A percentile compares a stretch with the other conserved stretches of the same genome.
phyloP scores from a whole-genome alignment of 306 rosid genomes.

The Citrullus amarus region DNA sequence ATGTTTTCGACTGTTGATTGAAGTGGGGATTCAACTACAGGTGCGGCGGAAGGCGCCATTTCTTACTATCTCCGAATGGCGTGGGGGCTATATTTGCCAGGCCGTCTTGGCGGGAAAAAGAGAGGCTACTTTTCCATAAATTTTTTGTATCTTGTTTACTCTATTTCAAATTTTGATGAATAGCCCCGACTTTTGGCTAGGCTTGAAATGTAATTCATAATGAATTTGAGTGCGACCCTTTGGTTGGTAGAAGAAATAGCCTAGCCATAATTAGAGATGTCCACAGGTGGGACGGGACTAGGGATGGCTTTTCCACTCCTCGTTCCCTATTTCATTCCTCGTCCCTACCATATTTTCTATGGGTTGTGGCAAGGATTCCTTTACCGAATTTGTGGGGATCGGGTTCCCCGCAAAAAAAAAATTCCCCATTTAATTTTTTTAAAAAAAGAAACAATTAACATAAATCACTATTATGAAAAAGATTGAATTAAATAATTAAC shows the following conservation, averaged over 20 bases:
- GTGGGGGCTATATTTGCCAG: background rate
- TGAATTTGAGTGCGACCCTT: background rate
- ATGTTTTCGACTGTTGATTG: constrained; percentile 5
- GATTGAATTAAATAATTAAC: too few species aligned
- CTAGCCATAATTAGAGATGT: too few species aligned
- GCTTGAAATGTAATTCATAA: background rate
- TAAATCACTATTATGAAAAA: too few species aligned
- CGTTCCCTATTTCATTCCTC: too few species aligned
- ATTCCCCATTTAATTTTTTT: too few species aligned
- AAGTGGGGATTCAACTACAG: constrained; percentile 1
- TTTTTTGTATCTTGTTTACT: background rate
- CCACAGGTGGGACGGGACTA: too few species aligned
- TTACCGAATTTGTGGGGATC: too few species aligned
- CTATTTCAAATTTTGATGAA: background rate
- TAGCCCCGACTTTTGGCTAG: background rate
- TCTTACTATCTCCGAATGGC: background rate
- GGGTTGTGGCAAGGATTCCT: too few species aligned
- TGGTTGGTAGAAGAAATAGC: background rate
- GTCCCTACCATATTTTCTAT: too few species aligned
- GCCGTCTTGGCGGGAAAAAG: constrained; percentile 9
- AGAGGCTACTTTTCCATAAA: background rate
- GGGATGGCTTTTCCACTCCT: too few species aligned
- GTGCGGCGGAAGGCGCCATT: constrained; percentile 10
- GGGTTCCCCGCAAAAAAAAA: too few species aligned
- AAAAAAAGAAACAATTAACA: too few species aligned